Base-by-base conservation (phyloP, 805 yeast genomes). In the Pichia phayaonensis region DNA sequence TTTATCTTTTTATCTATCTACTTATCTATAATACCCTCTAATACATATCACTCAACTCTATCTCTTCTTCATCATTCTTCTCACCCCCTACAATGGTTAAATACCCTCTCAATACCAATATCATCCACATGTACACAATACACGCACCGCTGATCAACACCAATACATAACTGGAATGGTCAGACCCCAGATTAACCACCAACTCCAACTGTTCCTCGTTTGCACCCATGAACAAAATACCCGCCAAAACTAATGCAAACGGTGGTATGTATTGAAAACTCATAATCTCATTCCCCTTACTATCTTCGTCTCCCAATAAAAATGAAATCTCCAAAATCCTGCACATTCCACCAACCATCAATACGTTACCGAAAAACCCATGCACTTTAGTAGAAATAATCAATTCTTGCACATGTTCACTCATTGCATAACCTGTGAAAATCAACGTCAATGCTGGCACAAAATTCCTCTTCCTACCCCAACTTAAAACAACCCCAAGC, bases 371-470 rank as follows among this genome's bases (percentile, higher is more conserved):
- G 67, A 92, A 92, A 71, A 90, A 76, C 16, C 80, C 80, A 63
- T 92, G 98, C 38, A 92, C 90, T 64, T 86, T 84, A 2, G 97
- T 89, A 47, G 95, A 85, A 26, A 90, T 81, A 52, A 65, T 73
- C 58, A 88, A 70, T 51, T 79, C 76, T 68, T 92, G 98, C 1
- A 79, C 75, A 68, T 92, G 98, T 58, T 88, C 86, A 40, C 90
- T 78, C 98, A 92, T 92, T 42, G 97, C 85, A 78, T 88, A 92
- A 1, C 97, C 98, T 0, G 97, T 92, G 62, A 86, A 84, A 13
- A 90, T 79, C 55, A 92, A 76, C 46, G 94, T 79, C 40, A 90
- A 57, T 2, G 95, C 83, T 2, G 98, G 98, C 38, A 92, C 70
- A 59, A 82, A 86, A 36, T 85, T 77, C 58, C 97, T 76, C 52